A percentile compares a stretch with the other conserved stretches of the same genome.
Evolutionary conservation across 208 protist species (phyloP).

Genomic region (Acanthamoeba lenticulata): DNA sequence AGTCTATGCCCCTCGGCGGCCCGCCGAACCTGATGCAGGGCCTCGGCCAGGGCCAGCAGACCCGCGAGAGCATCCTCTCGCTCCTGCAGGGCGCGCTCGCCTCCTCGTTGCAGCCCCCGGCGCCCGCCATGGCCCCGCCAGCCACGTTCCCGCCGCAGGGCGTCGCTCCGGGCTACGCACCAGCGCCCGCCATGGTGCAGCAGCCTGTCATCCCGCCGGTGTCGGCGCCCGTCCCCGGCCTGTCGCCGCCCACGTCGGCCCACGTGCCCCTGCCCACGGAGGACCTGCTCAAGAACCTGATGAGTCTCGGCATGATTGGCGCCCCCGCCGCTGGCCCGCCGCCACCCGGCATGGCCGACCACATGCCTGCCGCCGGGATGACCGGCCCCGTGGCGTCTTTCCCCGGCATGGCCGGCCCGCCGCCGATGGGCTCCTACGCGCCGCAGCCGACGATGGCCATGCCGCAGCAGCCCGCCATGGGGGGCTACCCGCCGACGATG

Average conservation of each 20-base stretch:
- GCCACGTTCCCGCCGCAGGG: neutral
- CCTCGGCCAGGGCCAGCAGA: neutral
- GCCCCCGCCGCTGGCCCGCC: neutral
- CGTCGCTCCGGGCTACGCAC: neutral
- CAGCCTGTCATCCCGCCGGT: neutral
- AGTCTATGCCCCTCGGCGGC: too few relatives aligned
- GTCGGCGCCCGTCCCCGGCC: neutral
- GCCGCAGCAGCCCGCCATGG: neutral
- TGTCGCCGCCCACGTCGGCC: neutral
- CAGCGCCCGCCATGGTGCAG: neutral
- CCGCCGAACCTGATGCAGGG: neutral
- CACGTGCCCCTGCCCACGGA: neutral
- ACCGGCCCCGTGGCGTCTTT: neutral
- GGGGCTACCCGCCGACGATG: too few relatives aligned
- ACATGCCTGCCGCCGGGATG: neutral
- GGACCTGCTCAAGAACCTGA: neutral
- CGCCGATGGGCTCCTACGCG: neutral
- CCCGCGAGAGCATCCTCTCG: neutral
- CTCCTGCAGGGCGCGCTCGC: slow-evolving; percentile 23
- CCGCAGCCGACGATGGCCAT: neutral
- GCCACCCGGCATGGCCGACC: neutral
- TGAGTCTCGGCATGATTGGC: neutral
- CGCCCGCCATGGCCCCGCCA: neutral
- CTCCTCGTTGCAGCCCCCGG: neutral
- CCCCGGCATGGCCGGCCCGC: neutral